Base-by-base conservation (phyloP, 306 rosid genomes). In the Prosopis cineraria region DNA sequence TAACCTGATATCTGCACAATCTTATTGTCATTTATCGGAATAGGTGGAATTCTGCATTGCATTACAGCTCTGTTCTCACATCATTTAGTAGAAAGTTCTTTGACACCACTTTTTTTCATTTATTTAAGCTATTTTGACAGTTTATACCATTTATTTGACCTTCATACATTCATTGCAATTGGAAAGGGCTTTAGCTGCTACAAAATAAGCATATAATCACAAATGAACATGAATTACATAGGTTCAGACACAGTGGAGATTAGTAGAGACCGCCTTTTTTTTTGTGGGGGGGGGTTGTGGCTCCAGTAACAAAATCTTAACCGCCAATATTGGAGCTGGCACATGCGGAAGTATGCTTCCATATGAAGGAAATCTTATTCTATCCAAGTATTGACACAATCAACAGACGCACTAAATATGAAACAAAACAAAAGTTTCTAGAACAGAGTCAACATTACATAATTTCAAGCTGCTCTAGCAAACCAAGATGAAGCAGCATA, bases 401-500 rank as follows among this genome's bases (percentile, higher is more conserved):
- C 40, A 79, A 62, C 74, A 65, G 6, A 19, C 19, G 22, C 36
- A 25, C 45, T 65, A 65, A 63, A 19, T 34, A 65, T 34, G 29
- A 63, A 44, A 66, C 52, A 65, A 76, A 20, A 33, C 41, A 56
- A 10, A 62, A 33, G 30, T 58, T 45, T 58, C 55, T n/a, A 44
- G 62, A 44, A 17, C 20, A 55, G 64, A 70, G 19, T 10, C 72
- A 56, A 81, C 10, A 43, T 67, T 37, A 22, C 44, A 59, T 75
- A 62, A 41, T 75, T 55, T 68, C 73, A 67, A 78, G 68, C 34
- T 60, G 62, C 70, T 68, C 60, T 50, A 63, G 65, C 47, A 71
- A 73, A 53, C 36, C 70, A 55, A 50, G 74, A 59, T 74, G 52
- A 83, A 56, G 84, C 37, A 82, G 62, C 70, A 69, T 94, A 94